Percentiles rank a stretch among this genome's conserved stretches.
Conservation (phyloP, 306 rosid genomes). For the Sophora flavescens region DNA sequence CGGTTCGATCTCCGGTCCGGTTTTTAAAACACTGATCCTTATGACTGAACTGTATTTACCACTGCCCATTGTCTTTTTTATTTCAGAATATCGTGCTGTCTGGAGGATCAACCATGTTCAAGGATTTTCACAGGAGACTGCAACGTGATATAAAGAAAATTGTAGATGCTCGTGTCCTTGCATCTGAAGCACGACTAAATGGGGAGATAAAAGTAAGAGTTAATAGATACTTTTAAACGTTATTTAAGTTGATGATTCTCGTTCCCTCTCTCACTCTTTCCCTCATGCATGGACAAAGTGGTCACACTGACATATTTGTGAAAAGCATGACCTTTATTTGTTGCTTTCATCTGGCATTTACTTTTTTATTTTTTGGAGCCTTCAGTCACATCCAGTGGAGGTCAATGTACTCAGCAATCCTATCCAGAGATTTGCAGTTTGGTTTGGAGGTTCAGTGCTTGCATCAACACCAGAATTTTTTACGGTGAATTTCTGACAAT, state of each 20-base stretch:
- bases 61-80: constrained; percentile 25
- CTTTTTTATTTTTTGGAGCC: constrained; percentile 33
- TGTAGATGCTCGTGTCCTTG: constrained; percentile 88
- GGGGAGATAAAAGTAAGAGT: constrained; percentile 80
- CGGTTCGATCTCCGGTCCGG: no score
- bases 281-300: constrained; percentile 17
- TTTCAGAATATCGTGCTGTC: constrained; percentile 93
- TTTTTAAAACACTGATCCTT: no score
- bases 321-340: constrained; percentile 12
- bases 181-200: constrained; percentile 82
- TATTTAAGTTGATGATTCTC: constrained; percentile 24
- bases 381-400: constrained; percentile 94
- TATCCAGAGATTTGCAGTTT: constrained; percentile 98
- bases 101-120: constrained; percentile 99
- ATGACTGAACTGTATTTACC: not conserved
- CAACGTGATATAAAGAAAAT: constrained; percentile 95
- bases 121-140: constrained; percentile 97
- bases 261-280: not conserved
- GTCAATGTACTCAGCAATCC: constrained; percentile 97
- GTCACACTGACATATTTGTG: constrained; percentile 4
- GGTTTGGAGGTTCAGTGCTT: constrained; percentile 99
- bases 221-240: not conserved
- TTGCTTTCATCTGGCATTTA: constrained; percentile 32
- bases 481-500: constrained; percentile 57
- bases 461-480: constrained; percentile 98